Evolutionary conservation across 495 filamentous ascomycete species (phyloP), one percentile per base, ranked within the genome.

Genomic region (Aspergillus bridgeri): DNA sequence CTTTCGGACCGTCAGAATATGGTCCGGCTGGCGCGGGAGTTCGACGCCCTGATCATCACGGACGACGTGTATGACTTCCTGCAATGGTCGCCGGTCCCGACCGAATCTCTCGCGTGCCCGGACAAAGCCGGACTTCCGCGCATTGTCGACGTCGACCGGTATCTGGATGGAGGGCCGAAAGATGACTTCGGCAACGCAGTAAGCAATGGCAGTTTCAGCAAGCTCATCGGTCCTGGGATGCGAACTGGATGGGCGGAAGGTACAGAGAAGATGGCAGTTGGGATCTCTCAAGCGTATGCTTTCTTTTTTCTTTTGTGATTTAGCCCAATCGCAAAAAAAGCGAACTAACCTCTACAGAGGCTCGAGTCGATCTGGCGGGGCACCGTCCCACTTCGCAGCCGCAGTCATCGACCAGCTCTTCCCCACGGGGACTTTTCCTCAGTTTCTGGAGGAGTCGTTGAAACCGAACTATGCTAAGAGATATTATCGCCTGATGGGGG

Each of bases 31-130:
- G 92, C 91, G 3, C 79, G 91, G 13, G 70, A 83, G 27, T 83
- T 85, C 66, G 86, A 96, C 64, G 89, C 89, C 4, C 73, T 96
- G 6, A 69, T 96, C 48, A 79, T 96, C n/a, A 81, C 80, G 13
- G 92, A 96, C 71, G 92, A 96, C 69, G 90, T 97, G 1, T 97
- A 97, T 59, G 92, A 96, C 68, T 85, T 90, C 57, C 77, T 96
- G 0, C 87, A 89, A 65, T 94, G 90, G 84, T 79, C 81, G 6
- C 52, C 75, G 3, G 74, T 73, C 24, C 69, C 60, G 0, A 64
- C 59, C 27, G 45, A 45, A 8, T 33, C 65, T 6, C 56, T 63
- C 22, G 23, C 59, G 17, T 21, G 46, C 3, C 60, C 63, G n/a
- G 69, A 75, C 19, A 72, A 68, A 46, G 83, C 85, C 0, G 55